Conservation (phyloP, 495 filamentous ascomycete genomes). For the Lineolata rhizophorae region DNA sequence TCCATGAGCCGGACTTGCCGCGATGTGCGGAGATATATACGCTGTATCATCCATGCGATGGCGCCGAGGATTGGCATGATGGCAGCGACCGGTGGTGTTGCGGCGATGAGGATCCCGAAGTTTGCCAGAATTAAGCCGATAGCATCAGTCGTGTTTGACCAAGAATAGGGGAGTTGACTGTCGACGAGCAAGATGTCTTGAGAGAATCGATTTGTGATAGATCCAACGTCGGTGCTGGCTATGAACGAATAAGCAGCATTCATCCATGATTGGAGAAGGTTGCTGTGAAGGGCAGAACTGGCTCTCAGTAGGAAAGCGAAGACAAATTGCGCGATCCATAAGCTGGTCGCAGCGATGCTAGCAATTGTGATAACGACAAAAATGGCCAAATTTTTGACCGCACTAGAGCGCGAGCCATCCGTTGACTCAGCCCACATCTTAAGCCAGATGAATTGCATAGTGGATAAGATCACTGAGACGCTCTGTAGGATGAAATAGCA, state of each 20-base stretch:
- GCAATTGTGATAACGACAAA: constrained; percentile 5
- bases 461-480: no score
- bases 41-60: constrained; percentile 31
- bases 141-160: constrained; percentile 4
- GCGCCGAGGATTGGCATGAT: constrained; percentile 8
- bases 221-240: constrained; percentile 4
- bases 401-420: not conserved
- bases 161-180: constrained; percentile 22
- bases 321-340: constrained; percentile 5
- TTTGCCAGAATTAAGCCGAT: not conserved
- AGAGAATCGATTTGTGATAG: constrained; percentile 25
- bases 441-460: constrained; percentile 7
- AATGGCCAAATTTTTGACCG: constrained; percentile 1
- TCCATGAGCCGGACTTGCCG: constrained; percentile 41
- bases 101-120: constrained; percentile 3
- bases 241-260: constrained; percentile 6
- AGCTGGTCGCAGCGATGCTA: constrained; percentile 1
- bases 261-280: constrained; percentile 6
- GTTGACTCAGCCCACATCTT: constrained; percentile 8
- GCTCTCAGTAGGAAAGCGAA: constrained; percentile 3
- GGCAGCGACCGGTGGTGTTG: constrained; percentile 4
- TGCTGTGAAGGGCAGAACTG: constrained; percentile 5
- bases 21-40: constrained; percentile 39
- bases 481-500: no score
- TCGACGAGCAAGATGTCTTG: constrained; percentile 40